Base-by-base conservation (phyloP, 352 stramenopile genomes). In the Phytopythium delawarense region DNA sequence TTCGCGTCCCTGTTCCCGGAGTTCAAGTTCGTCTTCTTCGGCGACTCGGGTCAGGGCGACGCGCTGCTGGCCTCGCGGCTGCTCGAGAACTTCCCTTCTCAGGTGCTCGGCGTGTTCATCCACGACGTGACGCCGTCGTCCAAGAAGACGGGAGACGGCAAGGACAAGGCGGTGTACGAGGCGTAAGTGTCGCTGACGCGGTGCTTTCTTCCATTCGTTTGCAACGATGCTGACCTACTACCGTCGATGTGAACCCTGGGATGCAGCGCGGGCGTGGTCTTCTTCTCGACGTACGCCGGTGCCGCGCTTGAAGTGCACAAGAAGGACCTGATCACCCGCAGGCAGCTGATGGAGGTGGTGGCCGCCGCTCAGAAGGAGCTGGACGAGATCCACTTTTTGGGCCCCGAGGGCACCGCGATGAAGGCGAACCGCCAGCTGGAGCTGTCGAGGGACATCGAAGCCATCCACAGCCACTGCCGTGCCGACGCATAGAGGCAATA, bases 11-110 rank as follows among this genome's bases (percentile, higher is more conserved):
- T 94, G 15, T 94, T 92, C 62, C 86, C 86, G 11, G 86, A 94
- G 62, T 94, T 89, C 65, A 83, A 87, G 54, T 94, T 94, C 58
- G 79, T 94, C 7, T 94, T 94, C 64, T 92, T 94, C 56, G 86
- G 86, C 1, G 86, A 94, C 53, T 91, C 80, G 20, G 86, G 86
- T 0, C 86, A 94, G 69, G 86, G 86, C 15, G 86, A 94, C 57
- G 80, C 83, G 13, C 58, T 92, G 34, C 63, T 92, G 18, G 86
- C 86, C 42, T 92, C 81, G 6, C 75, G 71, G 37, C 51, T 94
- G 55, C 65, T 92, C 7, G 62, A 76, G 46, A 64, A 58, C 34
- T 92, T 83, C 35, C 76, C 78, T 1, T 63, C 76, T 0, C 80
- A 89, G 58, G 79, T 94, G 45, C 72, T 92, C 15, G 83, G 61